A percentile compares a stretch with the other conserved stretches of the same genome.
Evolutionary conservation across 331 rosid species (phyloP).

Genomic region (Dryas integrifolia): DNA sequence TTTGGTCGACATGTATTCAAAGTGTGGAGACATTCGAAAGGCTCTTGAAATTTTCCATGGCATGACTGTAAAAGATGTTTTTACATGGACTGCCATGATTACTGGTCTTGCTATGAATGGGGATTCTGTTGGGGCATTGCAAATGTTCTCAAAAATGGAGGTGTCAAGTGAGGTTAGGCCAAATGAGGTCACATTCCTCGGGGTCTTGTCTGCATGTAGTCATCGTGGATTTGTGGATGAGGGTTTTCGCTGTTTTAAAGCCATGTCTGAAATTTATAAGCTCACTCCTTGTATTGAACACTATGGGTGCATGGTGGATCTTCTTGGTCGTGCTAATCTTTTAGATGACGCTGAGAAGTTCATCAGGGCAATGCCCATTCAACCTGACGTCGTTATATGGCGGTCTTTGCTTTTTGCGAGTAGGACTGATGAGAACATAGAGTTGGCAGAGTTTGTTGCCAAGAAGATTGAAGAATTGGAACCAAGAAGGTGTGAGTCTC

Average conservation of each 20-base stretch:
- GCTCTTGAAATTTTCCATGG: constrained; percentile 22
- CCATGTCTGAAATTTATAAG: constrained; percentile 13
- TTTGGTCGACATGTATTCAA: constrained; percentile 24
- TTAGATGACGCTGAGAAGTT: constrained; percentile 19
- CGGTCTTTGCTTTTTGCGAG: constrained; percentile 26
- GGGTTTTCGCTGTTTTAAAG: constrained; percentile 16
- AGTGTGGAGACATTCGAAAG: constrained; percentile 21
- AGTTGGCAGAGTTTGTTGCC: constrained; percentile 19
- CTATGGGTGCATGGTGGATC: constrained; percentile 30
- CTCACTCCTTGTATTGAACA: constrained; percentile 28
- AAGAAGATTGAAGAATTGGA: constrained; percentile 22
- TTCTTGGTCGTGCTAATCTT: constrained; percentile 28
- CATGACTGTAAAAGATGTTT: constrained; percentile 3
- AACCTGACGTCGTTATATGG: constrained; percentile 27
- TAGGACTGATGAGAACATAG: background rate
- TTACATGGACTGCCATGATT: constrained; percentile 28
- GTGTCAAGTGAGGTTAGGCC: constrained; percentile 12
- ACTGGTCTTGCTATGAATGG: constrained; percentile 28
- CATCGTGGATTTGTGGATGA: constrained; percentile 19
- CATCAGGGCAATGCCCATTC: constrained; percentile 23
- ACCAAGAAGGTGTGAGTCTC: constrained; percentile 11
- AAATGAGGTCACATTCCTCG: constrained; percentile 14
- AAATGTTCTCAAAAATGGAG: constrained; percentile 23
- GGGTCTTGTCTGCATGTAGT: constrained; percentile 24
- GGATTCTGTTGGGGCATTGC: constrained; percentile 11